Evolutionary conservation across 345 rosid species (phyloP), one percentile per base, ranked within the genome.

Genomic region (Garcia nutans): DNA sequence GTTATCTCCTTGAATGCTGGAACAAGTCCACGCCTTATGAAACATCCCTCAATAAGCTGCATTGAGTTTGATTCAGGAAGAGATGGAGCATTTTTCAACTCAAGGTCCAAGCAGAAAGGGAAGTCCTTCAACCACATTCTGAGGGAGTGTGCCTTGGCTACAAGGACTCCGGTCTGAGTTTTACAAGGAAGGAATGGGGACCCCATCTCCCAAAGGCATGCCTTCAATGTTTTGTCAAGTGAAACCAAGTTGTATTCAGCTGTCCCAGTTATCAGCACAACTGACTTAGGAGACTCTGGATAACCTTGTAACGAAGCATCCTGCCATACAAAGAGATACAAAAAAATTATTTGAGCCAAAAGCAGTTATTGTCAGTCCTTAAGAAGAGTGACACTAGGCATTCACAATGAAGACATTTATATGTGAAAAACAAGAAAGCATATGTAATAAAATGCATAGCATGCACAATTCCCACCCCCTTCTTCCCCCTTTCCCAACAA

Each of bases 121-220:
- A 97, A 92, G 83, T 95, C 99, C 85, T 92, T 95, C 78, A 95
- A 81, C 99, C 99, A 95, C 99, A 95, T 95, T 77, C 91, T 86
- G 45, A 95, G 92, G 68, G 99, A 91, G 77, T 93, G 97, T 31
- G 92, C 96, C 89, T 95, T 95, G 10, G 97, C 99, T 11, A 93
- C 85, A 45, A 93, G 91, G 70, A 93, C 90, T 65, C 97, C 97
- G 0, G 88, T 93, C 71, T 97, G 83, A 49, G 93, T 87, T 83
- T 81, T 90, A 79, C 97, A 90, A 1, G 97, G 99, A 73, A 91
- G 89, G 82, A 93, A 95, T 15, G 99, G 99, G 13, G 99, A 93
- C 3, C 93, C 96, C 99, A 95, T 95, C 85, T 95, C 99, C 97
- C 96, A 95, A 61, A 95, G 96, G 83, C 87, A 95, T 0, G 90